Percentiles rank a stretch among this genome's conserved stretches.
phyloP scores from a whole-genome alignment of 192 early-diverging fungal genomes.

The Piromyces finnis region DNA sequence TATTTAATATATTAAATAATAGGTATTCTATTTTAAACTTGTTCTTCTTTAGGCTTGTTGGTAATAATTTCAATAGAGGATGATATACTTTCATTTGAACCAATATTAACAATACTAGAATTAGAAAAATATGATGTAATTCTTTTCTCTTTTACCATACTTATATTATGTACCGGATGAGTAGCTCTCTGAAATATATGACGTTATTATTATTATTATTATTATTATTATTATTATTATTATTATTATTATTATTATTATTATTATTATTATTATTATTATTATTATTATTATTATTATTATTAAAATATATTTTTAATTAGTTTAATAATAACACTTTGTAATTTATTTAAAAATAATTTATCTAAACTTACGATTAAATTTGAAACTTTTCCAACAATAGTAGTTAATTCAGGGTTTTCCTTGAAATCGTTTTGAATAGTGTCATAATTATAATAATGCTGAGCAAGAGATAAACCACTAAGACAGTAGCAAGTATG shows the following conservation, averaged over 20 bases:
- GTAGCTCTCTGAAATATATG: constrained; percentile 21
- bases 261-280: no score
- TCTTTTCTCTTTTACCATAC: constrained; percentile 12
- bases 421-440: neutral
- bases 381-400: constrained; percentile 29
- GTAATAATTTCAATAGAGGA: neutral
- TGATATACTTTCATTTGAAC: neutral
- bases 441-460: constrained; percentile 31
- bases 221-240: no score
- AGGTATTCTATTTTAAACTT: no score
- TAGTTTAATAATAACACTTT: neutral
- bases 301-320: no score
- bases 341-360: neutral
- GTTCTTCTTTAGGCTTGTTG: neutral
- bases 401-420: constrained; percentile 2
- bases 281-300: no score
- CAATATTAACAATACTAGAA: neutral
- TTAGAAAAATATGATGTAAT: neutral
- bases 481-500: constrained; percentile 85
- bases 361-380: constrained; percentile 12
- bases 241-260: no score
- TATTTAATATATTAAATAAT: no score
- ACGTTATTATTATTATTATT: no score
- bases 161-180: constrained; percentile 58
- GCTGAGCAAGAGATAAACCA: constrained; percentile 71